These are phyloP conservation scores for Neopestalotiopsis sp. DNA, from an alignment of 2,329 filamentous ascomycete genomes.

Conservation along the genomic window DNA sequence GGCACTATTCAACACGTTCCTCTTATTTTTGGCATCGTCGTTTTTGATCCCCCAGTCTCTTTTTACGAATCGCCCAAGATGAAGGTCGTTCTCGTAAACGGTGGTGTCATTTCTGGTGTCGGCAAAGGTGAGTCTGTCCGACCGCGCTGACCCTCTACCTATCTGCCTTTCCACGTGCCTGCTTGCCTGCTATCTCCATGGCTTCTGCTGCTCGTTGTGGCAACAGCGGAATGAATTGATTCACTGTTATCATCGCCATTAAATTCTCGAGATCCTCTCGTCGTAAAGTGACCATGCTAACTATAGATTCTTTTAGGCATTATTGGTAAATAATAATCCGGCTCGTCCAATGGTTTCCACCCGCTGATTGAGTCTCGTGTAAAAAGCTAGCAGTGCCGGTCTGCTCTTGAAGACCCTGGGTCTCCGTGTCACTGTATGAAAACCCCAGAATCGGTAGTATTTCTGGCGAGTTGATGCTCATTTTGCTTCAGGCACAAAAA, in stretches of 20 bases:
- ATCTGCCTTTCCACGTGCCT: not conserved
- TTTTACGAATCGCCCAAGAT: conserved; percentile 15
- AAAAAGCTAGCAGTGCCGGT: conserved; percentile 77
- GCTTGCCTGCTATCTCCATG: not conserved
- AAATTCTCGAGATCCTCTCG: not conserved
- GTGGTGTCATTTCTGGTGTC: conserved; percentile 51
- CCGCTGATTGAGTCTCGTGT: conserved; percentile 19
- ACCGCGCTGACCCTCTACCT: conserved; percentile 14
- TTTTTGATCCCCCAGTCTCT: not conserved
- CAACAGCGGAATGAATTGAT: not conserved
- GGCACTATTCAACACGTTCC: not conserved
- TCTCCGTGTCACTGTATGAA: conserved; percentile 56
- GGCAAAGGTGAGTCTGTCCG: conserved; percentile 44
- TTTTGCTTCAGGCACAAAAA: conserved; percentile 37
- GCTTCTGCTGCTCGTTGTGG: not conserved
- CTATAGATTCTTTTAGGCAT: conserved; percentile 1
- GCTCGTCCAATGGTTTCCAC: not conserved
- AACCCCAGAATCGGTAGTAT: conserved; percentile 29
- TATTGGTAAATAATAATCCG: conserved; percentile 10
- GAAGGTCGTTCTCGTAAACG: conserved; percentile 22
- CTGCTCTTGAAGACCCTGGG: conserved; percentile 81
- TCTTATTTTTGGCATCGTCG: not conserved
- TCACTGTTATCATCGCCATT: not conserved
- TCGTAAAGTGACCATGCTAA: conserved; percentile 17
- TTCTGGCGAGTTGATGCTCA: not conserved